Evolutionary conservation across 768 basidiomycete species (phyloP), one percentile per base, ranked within the genome.

Genomic region (Rhizopogon roseolus): DNA sequence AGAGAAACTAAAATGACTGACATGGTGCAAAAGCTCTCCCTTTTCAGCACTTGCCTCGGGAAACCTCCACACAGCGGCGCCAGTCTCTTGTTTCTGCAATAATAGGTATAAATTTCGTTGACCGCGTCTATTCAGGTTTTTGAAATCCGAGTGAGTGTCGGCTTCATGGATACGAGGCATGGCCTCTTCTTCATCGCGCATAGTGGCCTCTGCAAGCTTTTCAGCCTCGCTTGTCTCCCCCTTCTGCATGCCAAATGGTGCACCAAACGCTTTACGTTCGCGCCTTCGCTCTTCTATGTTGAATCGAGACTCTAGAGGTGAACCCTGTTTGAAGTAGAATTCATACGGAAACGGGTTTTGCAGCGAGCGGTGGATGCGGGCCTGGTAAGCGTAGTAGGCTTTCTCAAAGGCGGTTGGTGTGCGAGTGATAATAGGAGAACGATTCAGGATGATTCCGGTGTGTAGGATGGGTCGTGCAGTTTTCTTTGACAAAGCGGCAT

Each of bases 311-410:
- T 94, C 88, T 29, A 94, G 80, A 14, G 90, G 76, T 0, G 93
- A 90, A 8, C 94, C 94, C 48, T 85, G 85, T 71, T 93, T 93
- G 79, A 96, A 96, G 74, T 95, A 98, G 71, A 96, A 93, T 44
- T 93, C 86, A 54, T 82, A 76, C 16, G 94, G 90, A 67, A 93
- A 86, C 1, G 94, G 94, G 60, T 92, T 91, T 66, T 88, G 87
- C 45, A 98, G 73, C 3, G 93, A 87, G 59, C 90, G 86, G 62
- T 85, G 81, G 64, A 98, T 81, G 41, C 90, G 85, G 8, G 81
- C 76, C 66, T 93, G 89, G 77, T 96, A 95, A 50, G 80, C 76
- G 69, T 90, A 86, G 70, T 89, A 94, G 11, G 90, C 84, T 59
- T 76, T 73, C 70, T 95, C 91, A 62, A 96, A 88, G 1, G 78